A percentile compares a stretch with the other conserved stretches of the same genome.
Conservation (phyloP, 192 early-diverging fungal species). For the Entomortierella parvispora region DNA sequence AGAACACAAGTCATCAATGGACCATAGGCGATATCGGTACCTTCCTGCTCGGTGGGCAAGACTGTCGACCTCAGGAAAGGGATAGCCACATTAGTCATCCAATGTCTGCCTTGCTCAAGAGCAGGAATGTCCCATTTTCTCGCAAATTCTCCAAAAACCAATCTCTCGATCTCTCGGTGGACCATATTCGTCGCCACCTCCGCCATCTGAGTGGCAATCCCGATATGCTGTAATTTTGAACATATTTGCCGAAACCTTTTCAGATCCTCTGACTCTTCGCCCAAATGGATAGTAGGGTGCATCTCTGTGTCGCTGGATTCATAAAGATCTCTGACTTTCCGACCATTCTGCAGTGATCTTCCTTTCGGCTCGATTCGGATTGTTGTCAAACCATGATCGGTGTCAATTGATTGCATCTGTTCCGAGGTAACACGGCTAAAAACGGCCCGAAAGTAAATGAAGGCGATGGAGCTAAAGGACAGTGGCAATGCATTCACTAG, state of each 20-base stretch:
- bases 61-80: slow-evolving; percentile 31
- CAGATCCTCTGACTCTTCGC: not conserved
- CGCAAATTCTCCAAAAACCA: slow-evolving; percentile 25
- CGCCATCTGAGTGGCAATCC: slow-evolving; percentile 29
- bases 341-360: not conserved
- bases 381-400: too few relatives aligned
- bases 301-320: too few relatives aligned
- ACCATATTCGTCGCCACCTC: slow-evolving; percentile 35
- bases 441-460: slow-evolving; percentile 31
- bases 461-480: slow-evolving; percentile 33
- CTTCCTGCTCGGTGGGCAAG: slow-evolving; percentile 21
- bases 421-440: too few relatives aligned
- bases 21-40: too few relatives aligned
- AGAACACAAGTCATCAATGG: not conserved
- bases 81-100: slow-evolving; percentile 31
- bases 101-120: slow-evolving; percentile 25
- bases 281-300: too few relatives aligned
- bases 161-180: slow-evolving; percentile 23
- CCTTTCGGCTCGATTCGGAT: not conserved
- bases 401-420: too few relatives aligned
- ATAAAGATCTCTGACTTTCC: too few relatives aligned
- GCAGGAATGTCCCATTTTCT: slow-evolving; percentile 23
- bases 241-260: not conserved
- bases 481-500: slow-evolving; percentile 24
- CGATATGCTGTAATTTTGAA: slow-evolving; percentile 34